phyloP scores from a whole-genome alignment of 83 land plant species.

The Thuja plicata region DNA sequence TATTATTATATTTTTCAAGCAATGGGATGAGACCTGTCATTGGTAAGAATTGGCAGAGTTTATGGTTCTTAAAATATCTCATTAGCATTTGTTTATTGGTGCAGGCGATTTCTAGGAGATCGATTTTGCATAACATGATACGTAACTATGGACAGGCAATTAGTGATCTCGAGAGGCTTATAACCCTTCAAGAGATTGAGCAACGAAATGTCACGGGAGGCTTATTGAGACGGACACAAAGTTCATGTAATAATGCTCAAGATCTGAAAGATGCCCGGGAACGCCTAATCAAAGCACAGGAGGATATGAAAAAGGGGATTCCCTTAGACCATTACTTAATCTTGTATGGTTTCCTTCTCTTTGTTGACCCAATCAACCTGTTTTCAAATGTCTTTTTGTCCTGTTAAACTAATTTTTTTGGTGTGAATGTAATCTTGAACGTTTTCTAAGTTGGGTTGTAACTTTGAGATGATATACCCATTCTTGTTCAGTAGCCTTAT shows the following conservation, averaged over 20 bases:
- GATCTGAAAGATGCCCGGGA: conserved; percentile 65
- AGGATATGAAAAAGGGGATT: conserved; percentile 67
- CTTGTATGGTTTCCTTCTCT: conserved; percentile 44
- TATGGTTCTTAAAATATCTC: conserved; percentile 7
- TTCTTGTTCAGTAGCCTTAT: background rate
- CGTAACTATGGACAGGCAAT: conserved; percentile 88
- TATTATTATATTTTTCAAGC: background rate
- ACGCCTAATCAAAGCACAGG: conserved; percentile 63
- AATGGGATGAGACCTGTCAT: background rate
- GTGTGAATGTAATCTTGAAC: background rate
- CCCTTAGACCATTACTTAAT: conserved; percentile 75
- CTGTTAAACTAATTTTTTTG: background rate
- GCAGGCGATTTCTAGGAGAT: conserved; percentile 92
- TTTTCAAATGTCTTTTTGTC: background rate
- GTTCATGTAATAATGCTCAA: conserved; percentile 15
- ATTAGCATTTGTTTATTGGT: background rate
- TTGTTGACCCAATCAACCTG: background rate
- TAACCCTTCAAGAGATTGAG: conserved; percentile 61
- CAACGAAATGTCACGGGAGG: conserved; percentile 25
- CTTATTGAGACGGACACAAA: conserved; percentile 22
- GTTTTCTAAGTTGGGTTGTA: background rate
- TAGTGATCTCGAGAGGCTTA: conserved; percentile 66
- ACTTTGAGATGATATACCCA: background rate
- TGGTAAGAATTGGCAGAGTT: background rate
- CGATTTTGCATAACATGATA: conserved; percentile 83